phyloP scores from a whole-genome alignment of 768 basidiomycete genomes.

The Neoboletus magnificus region DNA sequence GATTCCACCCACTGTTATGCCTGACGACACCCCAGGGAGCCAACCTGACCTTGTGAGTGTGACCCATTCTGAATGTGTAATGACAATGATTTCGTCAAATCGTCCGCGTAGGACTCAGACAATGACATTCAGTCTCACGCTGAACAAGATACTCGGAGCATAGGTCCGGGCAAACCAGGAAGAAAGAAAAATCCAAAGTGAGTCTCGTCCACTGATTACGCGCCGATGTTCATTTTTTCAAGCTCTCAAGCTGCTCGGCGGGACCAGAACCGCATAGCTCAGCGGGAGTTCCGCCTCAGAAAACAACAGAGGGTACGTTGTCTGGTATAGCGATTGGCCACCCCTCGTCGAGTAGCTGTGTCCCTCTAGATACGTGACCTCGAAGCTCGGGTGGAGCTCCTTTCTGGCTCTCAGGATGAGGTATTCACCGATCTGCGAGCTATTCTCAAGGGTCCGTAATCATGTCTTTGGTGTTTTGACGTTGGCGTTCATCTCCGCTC shows the following conservation, averaged over 20 bases:
- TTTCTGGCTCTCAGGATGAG: conserved; percentile 91
- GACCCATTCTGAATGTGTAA: conserved; percentile 11
- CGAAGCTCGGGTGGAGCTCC: conserved; percentile 91
- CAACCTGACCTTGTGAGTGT: conserved; percentile 47
- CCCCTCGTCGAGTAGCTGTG: conserved; percentile 3
- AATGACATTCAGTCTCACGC: conserved; percentile 56
- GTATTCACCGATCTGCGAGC: conserved; percentile 78
- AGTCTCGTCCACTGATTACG: conserved; percentile 20
- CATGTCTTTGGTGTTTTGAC: neutral
- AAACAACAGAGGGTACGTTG: conserved; percentile 78
- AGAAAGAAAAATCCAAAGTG: conserved; percentile 91
- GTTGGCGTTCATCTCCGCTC: conserved; percentile 5
- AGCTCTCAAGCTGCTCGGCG: conserved; percentile 87
- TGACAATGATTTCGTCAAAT: conserved; percentile 9
- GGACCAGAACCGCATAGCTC: conserved; percentile 90
- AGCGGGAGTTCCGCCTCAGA: conserved; percentile 86
- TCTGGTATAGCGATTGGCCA: neutral
- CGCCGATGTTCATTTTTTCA: conserved; percentile 16
- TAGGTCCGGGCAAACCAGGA: conserved; percentile 45
- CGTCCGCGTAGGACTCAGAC: conserved; percentile 57
- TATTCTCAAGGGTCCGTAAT: conserved; percentile 64
- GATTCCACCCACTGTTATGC: conserved; percentile 36
- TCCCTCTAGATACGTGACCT: conserved; percentile 80
- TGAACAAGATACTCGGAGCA: conserved; percentile 20
- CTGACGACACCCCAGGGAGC: conserved; percentile 53